phyloP scores from a whole-genome alignment of 371 early-diverging fungal species.

The Mortierella sp. region DNA sequence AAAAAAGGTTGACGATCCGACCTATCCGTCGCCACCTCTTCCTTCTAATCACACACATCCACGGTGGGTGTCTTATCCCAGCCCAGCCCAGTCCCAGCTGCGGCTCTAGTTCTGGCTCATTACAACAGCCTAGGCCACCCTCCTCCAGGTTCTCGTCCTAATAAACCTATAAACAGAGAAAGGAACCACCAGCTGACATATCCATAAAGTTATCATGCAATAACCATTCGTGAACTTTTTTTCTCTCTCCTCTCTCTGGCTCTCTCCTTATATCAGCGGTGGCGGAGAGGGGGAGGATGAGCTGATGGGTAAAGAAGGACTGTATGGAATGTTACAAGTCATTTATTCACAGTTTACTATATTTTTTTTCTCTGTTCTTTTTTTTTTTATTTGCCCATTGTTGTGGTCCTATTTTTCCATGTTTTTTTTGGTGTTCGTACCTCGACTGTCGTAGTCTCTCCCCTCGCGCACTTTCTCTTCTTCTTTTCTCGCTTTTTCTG shows the following conservation, averaged over 20 bases:
- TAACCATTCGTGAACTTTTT: too few species aligned
- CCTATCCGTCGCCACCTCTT: neutral
- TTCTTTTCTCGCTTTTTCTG: neutral
- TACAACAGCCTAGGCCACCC: neutral
- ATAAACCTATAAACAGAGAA: neutral
- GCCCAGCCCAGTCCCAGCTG: neutral
- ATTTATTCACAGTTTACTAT: too few species aligned
- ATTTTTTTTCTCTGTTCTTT: neutral
- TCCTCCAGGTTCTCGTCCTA: neutral
- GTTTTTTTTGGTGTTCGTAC: neutral
- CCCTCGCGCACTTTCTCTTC: neutral
- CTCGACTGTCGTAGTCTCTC: neutral
- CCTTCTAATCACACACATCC: too few species aligned
- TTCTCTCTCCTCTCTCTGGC: too few species aligned
- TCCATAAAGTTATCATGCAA: neutral
- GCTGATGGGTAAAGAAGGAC: too few species aligned
- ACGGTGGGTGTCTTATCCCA: neutral
- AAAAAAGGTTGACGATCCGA: slow-evolving; percentile 10
- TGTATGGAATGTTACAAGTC: too few species aligned
- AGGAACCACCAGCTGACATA: neutral
- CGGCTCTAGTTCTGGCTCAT: neutral
- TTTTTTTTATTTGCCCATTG: neutral
- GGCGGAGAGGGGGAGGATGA: too few species aligned
- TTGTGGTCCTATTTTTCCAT: too few species aligned
- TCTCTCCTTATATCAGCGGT: too few species aligned